These are phyloP conservation scores for Boechera stricta DNA, from an alignment of 345 rosid genomes.

Conservation along the genomic window DNA sequence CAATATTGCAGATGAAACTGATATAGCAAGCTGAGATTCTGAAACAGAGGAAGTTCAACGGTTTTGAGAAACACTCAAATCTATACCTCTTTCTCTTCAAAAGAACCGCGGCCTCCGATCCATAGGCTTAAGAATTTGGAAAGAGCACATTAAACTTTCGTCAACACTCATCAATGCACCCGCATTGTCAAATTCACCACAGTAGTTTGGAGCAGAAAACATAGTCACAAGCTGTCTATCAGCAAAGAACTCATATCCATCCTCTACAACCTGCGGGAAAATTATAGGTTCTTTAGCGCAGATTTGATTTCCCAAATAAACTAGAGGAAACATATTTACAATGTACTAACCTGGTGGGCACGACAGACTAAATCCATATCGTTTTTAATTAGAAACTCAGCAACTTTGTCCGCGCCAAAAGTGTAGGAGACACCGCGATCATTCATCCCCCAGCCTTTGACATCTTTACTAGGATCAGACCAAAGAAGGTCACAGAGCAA, in stretches of 20 bases:
- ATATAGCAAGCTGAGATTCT: not conserved
- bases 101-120: conserved; percentile 57
- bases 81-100: conserved; percentile 30
- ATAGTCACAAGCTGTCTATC: conserved; percentile 63
- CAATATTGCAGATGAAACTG: not conserved
- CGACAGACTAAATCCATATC: conserved; percentile 60
- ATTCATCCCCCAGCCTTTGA: conserved; percentile 65
- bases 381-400: conserved; percentile 75
- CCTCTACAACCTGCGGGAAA: conserved; percentile 78
- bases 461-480: conserved; percentile 63
- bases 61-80: not conserved
- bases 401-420: conserved; percentile 56
- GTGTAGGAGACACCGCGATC: conserved; percentile 67
- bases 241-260: conserved; percentile 94
- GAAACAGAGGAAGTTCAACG: conserved; percentile 6
- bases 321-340: conserved; percentile 5
- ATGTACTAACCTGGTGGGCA: conserved; percentile 74
- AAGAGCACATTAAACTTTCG: conserved; percentile 62
- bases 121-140: conserved; percentile 81
- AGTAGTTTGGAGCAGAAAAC: conserved; percentile 47
- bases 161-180: conserved; percentile 45
- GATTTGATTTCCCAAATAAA: conserved; percentile 13
- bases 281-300: conserved; percentile 23
- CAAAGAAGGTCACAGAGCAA: conserved; percentile 67
- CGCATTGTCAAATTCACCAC: conserved; percentile 45